A percentile compares a stretch with the other conserved stretches of the same genome.
phyloP scores from a whole-genome alignment of 2,329 filamentous ascomycete species.

The Rutstroemia sp. region DNA sequence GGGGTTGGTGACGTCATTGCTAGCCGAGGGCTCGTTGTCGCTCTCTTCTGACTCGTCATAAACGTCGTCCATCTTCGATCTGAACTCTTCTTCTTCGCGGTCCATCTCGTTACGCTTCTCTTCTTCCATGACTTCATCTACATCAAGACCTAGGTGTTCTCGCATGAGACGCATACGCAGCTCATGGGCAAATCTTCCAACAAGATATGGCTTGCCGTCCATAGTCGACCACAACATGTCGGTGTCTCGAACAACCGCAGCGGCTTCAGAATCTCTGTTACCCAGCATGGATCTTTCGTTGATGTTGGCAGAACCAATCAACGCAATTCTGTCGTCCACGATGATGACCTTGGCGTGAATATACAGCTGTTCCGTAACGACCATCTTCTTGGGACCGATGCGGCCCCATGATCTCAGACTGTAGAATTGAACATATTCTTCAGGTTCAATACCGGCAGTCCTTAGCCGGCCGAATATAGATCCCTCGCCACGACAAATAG shows the following conservation, averaged over 20 bases:
- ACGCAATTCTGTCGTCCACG: slow-evolving; percentile 84
- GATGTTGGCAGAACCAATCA: slow-evolving; percentile 97
- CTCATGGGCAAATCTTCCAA: slow-evolving; percentile 87
- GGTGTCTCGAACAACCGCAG: slow-evolving; percentile 82
- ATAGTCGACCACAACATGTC: slow-evolving; percentile 90
- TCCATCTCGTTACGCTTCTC: slow-evolving; percentile 63
- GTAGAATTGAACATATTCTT: slow-evolving; percentile 94
- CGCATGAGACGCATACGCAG: slow-evolving; percentile 91
- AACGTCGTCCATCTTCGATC: slow-evolving; percentile 54
- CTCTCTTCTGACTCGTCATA: slow-evolving; percentile 42
- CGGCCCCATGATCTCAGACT: slow-evolving; percentile 87
- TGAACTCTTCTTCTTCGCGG: slow-evolving; percentile 42
- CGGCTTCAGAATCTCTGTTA: slow-evolving; percentile 83
- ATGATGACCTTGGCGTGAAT: slow-evolving; percentile 97
- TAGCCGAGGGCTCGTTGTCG: slow-evolving; percentile 2
- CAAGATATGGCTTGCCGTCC: slow-evolving; percentile 81
- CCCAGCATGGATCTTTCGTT: slow-evolving; percentile 96
- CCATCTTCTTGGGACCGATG: slow-evolving; percentile 71
- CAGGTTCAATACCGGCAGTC: slow-evolving; percentile 76
- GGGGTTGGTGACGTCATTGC: slow-evolving; percentile 34
- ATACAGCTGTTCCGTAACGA: slow-evolving; percentile 94
- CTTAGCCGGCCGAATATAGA: slow-evolving; percentile 87
- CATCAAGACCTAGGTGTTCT: slow-evolving; percentile 92
- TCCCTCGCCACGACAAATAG: slow-evolving; percentile 85
- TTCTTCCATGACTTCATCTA: slow-evolving; percentile 81